Conservation (phyloP, 2,329 filamentous ascomycete species). For the Aspergillus felis region DNA sequence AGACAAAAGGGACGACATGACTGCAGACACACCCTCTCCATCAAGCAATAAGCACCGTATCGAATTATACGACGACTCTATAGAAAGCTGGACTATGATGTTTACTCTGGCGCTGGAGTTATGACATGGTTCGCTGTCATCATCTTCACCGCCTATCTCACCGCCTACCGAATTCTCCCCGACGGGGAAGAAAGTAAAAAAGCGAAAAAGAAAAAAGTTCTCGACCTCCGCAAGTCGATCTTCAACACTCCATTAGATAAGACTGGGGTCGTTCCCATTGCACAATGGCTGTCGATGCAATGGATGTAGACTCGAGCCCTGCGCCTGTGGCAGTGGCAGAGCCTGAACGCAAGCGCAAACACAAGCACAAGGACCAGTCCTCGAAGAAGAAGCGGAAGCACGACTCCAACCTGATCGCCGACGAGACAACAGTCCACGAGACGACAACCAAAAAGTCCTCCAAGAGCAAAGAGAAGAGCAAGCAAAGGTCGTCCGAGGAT, state of each 20-base stretch:
- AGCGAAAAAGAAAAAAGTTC: slow-evolving; percentile 30
- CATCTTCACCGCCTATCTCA: slow-evolving; percentile 20
- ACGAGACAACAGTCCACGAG: slow-evolving; percentile 18
- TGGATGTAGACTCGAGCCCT: slow-evolving; percentile 35
- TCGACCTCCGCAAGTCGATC: slow-evolving; percentile 10
- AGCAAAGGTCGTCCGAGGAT: slow-evolving; percentile 27
- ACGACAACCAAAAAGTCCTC: slow-evolving; percentile 30
- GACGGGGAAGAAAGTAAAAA: slow-evolving; percentile 16
- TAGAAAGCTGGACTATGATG: neutral
- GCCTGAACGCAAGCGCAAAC: slow-evolving; percentile 37
- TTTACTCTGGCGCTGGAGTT: slow-evolving; percentile 4
- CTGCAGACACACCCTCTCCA: neutral
- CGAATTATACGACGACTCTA: neutral
- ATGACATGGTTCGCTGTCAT: slow-evolving; percentile 1
- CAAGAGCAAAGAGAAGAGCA: slow-evolving; percentile 35
- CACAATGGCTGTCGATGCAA: slow-evolving; percentile 37
- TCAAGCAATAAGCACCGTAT: neutral
- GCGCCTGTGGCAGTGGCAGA: slow-evolving; percentile 15
- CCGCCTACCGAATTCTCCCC: slow-evolving; percentile 20
- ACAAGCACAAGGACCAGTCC: slow-evolving; percentile 44
- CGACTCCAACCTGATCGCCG: slow-evolving; percentile 17
- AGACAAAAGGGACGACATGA: slow-evolving; percentile 49
- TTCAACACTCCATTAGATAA: neutral
- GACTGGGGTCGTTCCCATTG: slow-evolving; percentile 7
- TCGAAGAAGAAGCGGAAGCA: slow-evolving; percentile 42